phyloP scores from a whole-genome alignment of 73 alveolate genomes.

The Tetrahymena elliotti region DNA sequence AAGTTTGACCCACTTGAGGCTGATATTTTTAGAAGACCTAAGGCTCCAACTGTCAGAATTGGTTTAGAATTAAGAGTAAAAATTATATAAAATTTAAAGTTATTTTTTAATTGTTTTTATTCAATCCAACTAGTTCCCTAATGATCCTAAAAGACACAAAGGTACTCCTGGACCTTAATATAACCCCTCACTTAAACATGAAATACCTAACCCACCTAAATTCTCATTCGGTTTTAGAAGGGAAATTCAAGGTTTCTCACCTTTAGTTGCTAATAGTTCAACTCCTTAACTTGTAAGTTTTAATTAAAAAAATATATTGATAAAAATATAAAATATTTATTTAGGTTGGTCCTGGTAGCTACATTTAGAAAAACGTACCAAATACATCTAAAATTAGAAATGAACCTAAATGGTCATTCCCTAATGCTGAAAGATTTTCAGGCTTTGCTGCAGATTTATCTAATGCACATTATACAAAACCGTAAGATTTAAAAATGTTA shows the following conservation, averaged over 20 bases:
- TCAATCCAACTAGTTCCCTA: conserved; percentile 9
- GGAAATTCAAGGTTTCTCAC: conserved; percentile 51
- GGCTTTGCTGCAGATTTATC: conserved; percentile 49
- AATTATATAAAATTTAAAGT: neutral
- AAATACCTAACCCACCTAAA: conserved; percentile 43
- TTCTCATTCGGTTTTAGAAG: conserved; percentile 73
- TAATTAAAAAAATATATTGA: neutral
- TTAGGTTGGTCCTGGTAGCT: conserved; percentile 74
- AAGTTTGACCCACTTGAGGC: conserved; percentile 43
- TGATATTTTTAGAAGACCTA: conserved; percentile 23
- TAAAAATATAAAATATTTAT: neutral
- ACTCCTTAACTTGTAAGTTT: conserved; percentile 45
- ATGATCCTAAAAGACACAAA: conserved; percentile 43
- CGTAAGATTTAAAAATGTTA: neutral
- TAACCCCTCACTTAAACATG: conserved; percentile 58
- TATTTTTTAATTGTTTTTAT: neutral
- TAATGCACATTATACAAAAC: conserved; percentile 57
- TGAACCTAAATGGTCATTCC: conserved; percentile 66
- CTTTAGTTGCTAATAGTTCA: conserved; percentile 54
- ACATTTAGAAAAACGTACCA: conserved; percentile 59
- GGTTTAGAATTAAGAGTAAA: conserved; percentile 42
- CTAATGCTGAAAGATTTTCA: conserved; percentile 57
- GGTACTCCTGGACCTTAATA: conserved; percentile 78
- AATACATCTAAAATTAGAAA: conserved; percentile 51
- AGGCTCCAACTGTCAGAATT: conserved; percentile 24